Conservation (phyloP, 2,329 filamentous ascomycete species). For the Diaporthe sp. region DNA sequence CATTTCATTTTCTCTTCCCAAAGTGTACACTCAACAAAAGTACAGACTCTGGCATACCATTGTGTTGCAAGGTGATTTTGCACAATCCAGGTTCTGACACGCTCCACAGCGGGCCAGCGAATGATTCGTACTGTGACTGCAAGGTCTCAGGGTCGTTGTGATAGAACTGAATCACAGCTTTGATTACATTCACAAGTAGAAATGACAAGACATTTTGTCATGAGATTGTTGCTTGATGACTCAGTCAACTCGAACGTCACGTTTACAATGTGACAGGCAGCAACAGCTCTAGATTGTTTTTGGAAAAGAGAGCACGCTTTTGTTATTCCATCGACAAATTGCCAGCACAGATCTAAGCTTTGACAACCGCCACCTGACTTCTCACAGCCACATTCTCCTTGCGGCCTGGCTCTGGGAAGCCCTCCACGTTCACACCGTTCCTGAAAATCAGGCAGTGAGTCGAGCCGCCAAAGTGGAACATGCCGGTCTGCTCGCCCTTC, state of each 20-base stretch:
- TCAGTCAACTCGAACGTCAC: neutral
- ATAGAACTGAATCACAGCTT: neutral
- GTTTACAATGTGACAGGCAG: too few species aligned
- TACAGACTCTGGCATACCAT: too few species aligned
- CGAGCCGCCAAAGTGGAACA: slow-evolving; percentile 86
- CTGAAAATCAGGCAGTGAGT: slow-evolving; percentile 78
- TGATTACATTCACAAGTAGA: neutral
- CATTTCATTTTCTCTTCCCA: too few species aligned
- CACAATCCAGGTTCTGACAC: too few species aligned
- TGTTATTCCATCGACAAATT: neutral
- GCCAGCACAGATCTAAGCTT: slow-evolving; percentile 5
- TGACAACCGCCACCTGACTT: slow-evolving; percentile 50
- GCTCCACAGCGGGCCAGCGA: neutral
- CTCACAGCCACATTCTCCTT: slow-evolving; percentile 56
- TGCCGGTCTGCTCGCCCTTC: slow-evolving; percentile 80
- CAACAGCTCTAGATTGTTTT: too few species aligned
- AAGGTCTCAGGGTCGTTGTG: neutral
- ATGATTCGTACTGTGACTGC: too few species aligned
- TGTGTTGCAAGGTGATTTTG: too few species aligned
- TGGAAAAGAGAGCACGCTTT: neutral
- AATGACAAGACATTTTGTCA: neutral
- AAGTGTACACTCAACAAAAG: too few species aligned
- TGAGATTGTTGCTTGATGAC: neutral
- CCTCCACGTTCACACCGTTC: slow-evolving; percentile 62
- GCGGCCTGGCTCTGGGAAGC: slow-evolving; percentile 51